These are phyloP conservation scores for Erysiphe neolycopersici DNA, from an alignment of 2,329 filamentous ascomycete species.

Conservation along the genomic window DNA sequence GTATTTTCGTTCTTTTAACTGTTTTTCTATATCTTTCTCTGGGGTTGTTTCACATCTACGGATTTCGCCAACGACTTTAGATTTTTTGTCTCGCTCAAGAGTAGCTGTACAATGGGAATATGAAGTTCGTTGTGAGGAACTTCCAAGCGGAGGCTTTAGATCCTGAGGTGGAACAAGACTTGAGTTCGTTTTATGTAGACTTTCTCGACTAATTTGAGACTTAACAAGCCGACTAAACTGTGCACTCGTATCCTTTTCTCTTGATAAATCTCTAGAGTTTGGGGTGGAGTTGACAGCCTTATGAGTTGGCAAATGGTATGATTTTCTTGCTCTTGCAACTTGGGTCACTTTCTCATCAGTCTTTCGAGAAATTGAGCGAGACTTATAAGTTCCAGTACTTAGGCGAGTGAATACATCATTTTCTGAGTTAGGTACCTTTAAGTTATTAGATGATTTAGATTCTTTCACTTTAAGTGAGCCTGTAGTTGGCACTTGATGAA, in stretches of 20 bases:
- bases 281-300: background rate
- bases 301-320: background rate
- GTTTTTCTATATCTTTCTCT: background rate
- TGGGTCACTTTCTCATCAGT: background rate
- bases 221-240: background rate
- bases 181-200: too few species aligned
- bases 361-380: background rate
- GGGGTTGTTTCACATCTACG: background rate
- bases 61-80: background rate
- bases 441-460: background rate
- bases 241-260: background rate
- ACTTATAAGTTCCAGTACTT: background rate
- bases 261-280: background rate
- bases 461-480: background rate
- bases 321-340: background rate
- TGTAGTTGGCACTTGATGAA: too few species aligned
- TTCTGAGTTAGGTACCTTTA: background rate
- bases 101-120: background rate
- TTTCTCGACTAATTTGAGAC: background rate
- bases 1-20: constrained; percentile 20
- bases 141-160: too few species aligned
- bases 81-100: background rate
- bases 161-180: too few species aligned
- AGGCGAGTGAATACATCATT: background rate
- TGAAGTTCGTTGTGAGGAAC: background rate